Base-by-base conservation (phyloP, 2,329 filamentous ascomycete genomes). In the Neurospora sp. region DNA sequence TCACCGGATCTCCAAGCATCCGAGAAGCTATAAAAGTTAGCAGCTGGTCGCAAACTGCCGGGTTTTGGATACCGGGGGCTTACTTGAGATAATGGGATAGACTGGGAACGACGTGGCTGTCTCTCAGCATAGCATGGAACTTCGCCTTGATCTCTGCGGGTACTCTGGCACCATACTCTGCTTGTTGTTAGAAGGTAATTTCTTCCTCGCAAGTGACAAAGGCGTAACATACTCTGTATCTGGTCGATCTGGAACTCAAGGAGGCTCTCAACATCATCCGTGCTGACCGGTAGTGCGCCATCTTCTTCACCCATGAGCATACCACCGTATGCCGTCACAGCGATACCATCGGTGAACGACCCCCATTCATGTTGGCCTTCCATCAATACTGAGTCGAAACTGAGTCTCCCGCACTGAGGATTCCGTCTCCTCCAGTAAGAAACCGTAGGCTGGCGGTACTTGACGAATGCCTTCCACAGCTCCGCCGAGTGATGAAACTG, bases 1-100 rank as follows among this genome's bases (percentile, higher is more conserved):
- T 98, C 93, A 4, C 95, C 95, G 3, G 93, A 90, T 78, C 91
- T 88, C 95, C 94, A 98, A 0, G 93, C 89, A 78, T 99, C 94
- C 15, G 97, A 89, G 77, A 97, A 98, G 74, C 90, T 93, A 74
- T 13, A 40, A 68, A 62, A 1, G 70, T 74, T 38, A 76, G 72
- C 36, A 17, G 40, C 10, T 38, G 23, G 15, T 15, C 52, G 15
- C 15, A 77, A 46, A 78, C 73, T 28, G 28, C 39, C 46, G 11
- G 33, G 33, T 52, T 42, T 10, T 7, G 19, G 23, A 19, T 36
- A 23, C 66, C 28, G n/a, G 19, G 19, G 15, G 70, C 80, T 71
- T 79, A 92, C 87, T 85, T 89, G 9, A 96, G 84, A 75, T 96
- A 93, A 78, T 96, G 90, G 15, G 88, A 87, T 71, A 94, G 82